Conservation (phyloP, 1,284 basidiomycete species). For the Malassezia furfur region DNA sequence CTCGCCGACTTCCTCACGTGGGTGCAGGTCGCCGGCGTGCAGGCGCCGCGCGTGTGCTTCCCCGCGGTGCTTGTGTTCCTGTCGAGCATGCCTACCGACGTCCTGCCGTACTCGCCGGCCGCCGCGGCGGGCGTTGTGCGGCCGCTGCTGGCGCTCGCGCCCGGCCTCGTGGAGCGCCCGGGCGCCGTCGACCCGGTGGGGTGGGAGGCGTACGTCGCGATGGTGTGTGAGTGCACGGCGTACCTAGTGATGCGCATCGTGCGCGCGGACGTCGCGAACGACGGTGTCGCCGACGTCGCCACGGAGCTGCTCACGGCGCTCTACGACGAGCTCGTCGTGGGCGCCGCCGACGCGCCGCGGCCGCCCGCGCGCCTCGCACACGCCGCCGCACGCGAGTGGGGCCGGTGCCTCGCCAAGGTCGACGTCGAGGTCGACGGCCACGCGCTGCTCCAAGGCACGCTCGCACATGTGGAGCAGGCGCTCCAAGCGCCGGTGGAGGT, state of each 20-base stretch:
- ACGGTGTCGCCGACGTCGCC: background rate
- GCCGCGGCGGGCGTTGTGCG: constrained; percentile 55
- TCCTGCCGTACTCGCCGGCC: constrained; percentile 48
- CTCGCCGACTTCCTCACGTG: constrained; percentile 58
- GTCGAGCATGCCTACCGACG: constrained; percentile 61
- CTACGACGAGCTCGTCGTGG: constrained; percentile 14
- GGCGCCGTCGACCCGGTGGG: constrained; percentile 2
- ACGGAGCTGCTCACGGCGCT: constrained; percentile 11
- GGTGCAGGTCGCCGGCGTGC: constrained; percentile 63
- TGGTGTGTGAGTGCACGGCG: constrained; percentile 62
- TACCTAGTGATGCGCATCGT: constrained; percentile 51
- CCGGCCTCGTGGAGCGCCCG: constrained; percentile 57
- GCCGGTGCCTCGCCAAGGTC: background rate
- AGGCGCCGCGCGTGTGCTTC: constrained; percentile 66
- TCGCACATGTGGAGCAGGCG: background rate
- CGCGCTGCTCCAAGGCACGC: background rate
- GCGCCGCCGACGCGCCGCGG: background rate
- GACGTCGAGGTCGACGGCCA: background rate
- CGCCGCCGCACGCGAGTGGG: constrained; percentile 4
- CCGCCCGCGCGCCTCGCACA: background rate
- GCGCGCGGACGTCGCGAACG: background rate
- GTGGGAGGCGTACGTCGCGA: constrained; percentile 57
- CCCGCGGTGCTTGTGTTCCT: constrained; percentile 66
- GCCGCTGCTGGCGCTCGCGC: constrained; percentile 67
- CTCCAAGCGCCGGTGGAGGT: background rate